Evolutionary conservation across 2,329 filamentous ascomycete species (phyloP).

Genomic region (Alternaria triticimaculans): DNA sequence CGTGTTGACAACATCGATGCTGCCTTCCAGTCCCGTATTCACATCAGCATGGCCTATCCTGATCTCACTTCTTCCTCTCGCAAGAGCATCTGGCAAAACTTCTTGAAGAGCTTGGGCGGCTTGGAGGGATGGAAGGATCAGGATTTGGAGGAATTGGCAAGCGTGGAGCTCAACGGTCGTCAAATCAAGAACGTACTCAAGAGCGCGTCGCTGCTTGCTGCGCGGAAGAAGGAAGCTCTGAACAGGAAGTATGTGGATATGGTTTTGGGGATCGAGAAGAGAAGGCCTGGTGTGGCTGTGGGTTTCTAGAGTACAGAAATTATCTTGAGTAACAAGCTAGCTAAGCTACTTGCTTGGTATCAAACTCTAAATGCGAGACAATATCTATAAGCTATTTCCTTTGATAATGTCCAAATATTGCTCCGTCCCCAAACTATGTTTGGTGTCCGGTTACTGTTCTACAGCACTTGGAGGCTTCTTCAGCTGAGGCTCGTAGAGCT

Average conservation of each 20-base stretch:
- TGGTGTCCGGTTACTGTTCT: too few species aligned
- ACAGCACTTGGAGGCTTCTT: background rate
- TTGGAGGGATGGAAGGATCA: conserved; percentile 15
- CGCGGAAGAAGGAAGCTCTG: conserved; percentile 29
- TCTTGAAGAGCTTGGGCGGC: conserved; percentile 20
- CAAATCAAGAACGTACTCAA: conserved; percentile 58
- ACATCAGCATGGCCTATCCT: conserved; percentile 36
- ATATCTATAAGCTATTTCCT: background rate
- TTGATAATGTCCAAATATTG: too few species aligned
- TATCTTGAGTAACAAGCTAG: background rate
- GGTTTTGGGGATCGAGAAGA: conserved; percentile 38
- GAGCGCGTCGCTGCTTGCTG: conserved; percentile 30
- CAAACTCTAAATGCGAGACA: background rate
- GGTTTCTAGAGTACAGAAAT: background rate
- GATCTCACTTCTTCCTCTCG: conserved; percentile 23
- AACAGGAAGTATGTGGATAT: conserved; percentile 28
- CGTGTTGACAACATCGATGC: conserved; percentile 37
- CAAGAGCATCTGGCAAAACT: conserved; percentile 36
- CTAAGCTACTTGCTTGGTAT: too few species aligned
- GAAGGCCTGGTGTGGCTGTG: conserved; percentile 14
- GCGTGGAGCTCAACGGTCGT: conserved; percentile 55
- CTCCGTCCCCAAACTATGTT: too few species aligned
- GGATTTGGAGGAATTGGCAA: conserved; percentile 50
- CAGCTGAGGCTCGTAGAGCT: background rate
- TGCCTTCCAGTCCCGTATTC: conserved; percentile 38